These are phyloP conservation scores for Cadophora sp. DNA, from an alignment of 2,329 filamentous ascomycete genomes.

Conservation along the genomic window DNA sequence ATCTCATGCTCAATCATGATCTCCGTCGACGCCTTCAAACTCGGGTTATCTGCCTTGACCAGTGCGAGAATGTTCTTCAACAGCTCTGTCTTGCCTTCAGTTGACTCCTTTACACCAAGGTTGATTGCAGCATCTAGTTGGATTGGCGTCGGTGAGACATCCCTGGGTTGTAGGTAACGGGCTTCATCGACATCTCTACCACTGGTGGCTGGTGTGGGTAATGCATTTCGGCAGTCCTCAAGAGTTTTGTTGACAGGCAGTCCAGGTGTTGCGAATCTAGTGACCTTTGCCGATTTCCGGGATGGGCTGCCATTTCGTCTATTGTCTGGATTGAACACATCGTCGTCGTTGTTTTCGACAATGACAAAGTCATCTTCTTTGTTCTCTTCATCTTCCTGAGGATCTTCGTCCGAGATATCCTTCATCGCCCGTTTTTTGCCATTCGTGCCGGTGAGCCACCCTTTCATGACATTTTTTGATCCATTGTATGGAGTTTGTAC, in stretches of 20 bases:
- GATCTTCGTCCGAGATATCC: constrained; percentile 5
- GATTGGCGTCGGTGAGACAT: constrained; percentile 1
- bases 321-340: not conserved
- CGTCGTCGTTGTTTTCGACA: not conserved
- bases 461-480: not conserved
- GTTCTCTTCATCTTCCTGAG: not conserved
- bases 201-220: constrained; percentile 14
- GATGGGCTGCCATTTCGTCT: not conserved
- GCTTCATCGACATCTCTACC: not conserved
- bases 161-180: not conserved
- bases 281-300: constrained; percentile 2
- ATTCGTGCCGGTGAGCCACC: not conserved
- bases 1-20: constrained; percentile 18
- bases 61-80: not conserved
- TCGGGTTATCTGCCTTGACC: constrained; percentile 8
- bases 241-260: not conserved
- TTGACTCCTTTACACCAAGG: not conserved
- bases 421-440: not conserved
- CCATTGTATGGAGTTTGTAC: not conserved
- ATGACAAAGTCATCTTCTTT: constrained; percentile 1
- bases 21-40: constrained; percentile 9
- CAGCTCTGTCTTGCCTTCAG: not conserved
- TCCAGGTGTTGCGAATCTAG: constrained; percentile 7
- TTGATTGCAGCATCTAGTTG: constrained; percentile 13
- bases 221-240: not conserved